A percentile compares a stretch with the other conserved stretches of the same genome.
phyloP scores from a whole-genome alignment of 345 rosid species.

The Gossypium rotundifolium region DNA sequence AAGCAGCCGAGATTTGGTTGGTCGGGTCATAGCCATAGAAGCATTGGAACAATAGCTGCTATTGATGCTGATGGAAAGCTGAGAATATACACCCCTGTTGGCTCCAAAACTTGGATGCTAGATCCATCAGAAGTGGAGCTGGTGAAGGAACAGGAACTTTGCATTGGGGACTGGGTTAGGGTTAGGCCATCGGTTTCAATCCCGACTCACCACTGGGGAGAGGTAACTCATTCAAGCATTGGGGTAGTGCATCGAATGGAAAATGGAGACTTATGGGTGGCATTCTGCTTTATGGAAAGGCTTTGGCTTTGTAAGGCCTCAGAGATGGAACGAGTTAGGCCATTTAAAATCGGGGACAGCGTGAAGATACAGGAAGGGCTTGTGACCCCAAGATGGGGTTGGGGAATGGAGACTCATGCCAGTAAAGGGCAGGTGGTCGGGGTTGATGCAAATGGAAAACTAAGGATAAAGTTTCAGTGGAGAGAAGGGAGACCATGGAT shows the following conservation, averaged over 20 bases:
- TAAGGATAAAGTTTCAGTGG: conserved; percentile 89
- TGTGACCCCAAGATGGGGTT: conserved; percentile 85
- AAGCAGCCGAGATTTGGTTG: conserved; percentile 93
- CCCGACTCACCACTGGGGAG: conserved; percentile 97
- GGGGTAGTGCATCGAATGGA: conserved; percentile 92
- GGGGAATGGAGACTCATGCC: conserved; percentile 98
- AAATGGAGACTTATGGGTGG: conserved; percentile 69
- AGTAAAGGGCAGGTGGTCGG: conserved; percentile 88
- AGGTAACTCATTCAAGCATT: conserved; percentile 75
- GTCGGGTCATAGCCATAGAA: conserved; percentile 82
- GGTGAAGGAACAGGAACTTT: conserved; percentile 73
- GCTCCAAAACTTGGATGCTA: conserved; percentile 93
- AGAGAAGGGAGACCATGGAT: conserved; percentile 95
- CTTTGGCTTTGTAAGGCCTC: conserved; percentile 86
- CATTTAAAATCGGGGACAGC: conserved; percentile 64
- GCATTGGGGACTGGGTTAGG: conserved; percentile 83
- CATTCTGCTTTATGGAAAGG: conserved; percentile 81
- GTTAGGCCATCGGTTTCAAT: conserved; percentile 58
- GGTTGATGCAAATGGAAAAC: conserved; percentile 92
- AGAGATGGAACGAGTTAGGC: conserved; percentile 76
- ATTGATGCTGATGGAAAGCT: conserved; percentile 93
- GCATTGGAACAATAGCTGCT: conserved; percentile 74
- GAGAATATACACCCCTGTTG: conserved; percentile 86
- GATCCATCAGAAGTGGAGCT: conserved; percentile 86
- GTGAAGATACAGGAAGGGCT: conserved; percentile 71